Base-by-base conservation (phyloP, 345 rosid species). In the Boechera retrofracta region DNA sequence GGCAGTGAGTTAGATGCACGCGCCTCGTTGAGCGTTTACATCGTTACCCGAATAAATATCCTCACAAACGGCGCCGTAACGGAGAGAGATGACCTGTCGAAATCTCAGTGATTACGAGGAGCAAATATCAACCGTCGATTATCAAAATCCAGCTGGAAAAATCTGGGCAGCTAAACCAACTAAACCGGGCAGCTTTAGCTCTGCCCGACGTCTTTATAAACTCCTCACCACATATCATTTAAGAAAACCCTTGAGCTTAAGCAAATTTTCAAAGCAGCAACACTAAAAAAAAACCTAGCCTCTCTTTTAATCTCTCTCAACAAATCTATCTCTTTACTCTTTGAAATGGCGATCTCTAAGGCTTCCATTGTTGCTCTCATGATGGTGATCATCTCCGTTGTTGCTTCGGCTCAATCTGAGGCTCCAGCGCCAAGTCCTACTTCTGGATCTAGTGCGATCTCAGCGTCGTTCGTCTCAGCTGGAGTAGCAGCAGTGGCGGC, bases 341-440 rank as follows among this genome's bases (percentile, higher is more conserved):
- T n/a, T 7, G 28, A 53, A 83, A 91, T 91, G 92, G 86, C 87
- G 26, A 18, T 75, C 71, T 54, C 78, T 0, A 87, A 83, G 55
- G 64, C 78, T 35, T 62, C 82, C 13, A 32, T 77, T n/a, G 59
- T 79, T 44, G 76, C 82, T 70, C 39, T 81, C 62, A 76, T 82
- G 76, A 71, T 80, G 0, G 64, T 77, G 26, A 53, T 86, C 39
- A 6, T 85, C 59, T 82, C 83, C 35, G 76, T 77, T 26, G 39
- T 80, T 9, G 85, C 83, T 18, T 49, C 85, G 0, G 89, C 83
- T 53, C 88, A 86, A 6, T 83, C 80, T 0, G 83, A 79, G 4
- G 71, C 94, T 6, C 92, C 94, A 3, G 91, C 97, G 0, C 91
- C 92, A 0, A 72, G 83, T 28, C 92, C 92, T 4, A 7, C 48